Percentiles rank a stretch among this genome's conserved stretches.
These are phyloP conservation scores for Euptelea pleiosperma DNA, from an alignment of 164 flowering plant genomes.

Conservation along the genomic window DNA sequence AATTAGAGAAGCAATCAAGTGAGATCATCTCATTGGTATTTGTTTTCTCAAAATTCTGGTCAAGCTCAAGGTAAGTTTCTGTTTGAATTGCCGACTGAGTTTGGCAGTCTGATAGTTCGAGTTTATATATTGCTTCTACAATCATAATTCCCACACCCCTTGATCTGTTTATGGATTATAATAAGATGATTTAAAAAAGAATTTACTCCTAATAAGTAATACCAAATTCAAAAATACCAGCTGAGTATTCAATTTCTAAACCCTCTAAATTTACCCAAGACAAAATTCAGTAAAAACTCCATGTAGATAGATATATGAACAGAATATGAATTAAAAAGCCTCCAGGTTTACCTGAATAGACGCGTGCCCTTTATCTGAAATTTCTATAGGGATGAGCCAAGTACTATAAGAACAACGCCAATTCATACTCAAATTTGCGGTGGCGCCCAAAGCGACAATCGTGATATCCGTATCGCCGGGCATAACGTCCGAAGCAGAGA, in stretches of 20 bases:
- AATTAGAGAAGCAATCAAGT: no score
- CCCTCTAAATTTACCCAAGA: neutral
- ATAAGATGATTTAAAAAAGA: no score
- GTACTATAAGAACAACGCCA: constrained; percentile 70
- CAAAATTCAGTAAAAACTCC: neutral
- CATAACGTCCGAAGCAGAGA: constrained; percentile 42
- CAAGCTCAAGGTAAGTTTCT: neutral
- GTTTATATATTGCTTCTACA: neutral
- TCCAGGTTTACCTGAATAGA: constrained; percentile 54
- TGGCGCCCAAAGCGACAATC: constrained; percentile 62
- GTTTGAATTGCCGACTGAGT: neutral
- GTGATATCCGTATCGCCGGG: constrained; percentile 58
- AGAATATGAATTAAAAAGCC: neutral
- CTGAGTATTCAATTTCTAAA: no score
- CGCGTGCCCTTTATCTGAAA: constrained; percentile 70
- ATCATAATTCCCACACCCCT: neutral
- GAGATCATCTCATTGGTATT: no score
- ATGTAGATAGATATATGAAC: no score
- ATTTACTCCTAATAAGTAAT: no score
- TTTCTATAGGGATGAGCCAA: constrained; percentile 53
- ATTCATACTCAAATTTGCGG: constrained; percentile 64
- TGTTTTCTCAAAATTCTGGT: neutral
- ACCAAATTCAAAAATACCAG: no score
- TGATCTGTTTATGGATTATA: no score
- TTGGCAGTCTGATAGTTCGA: neutral